These are phyloP conservation scores for Leccinum aurantiacum DNA, from an alignment of 768 basidiomycete species.

Conservation along the genomic window DNA sequence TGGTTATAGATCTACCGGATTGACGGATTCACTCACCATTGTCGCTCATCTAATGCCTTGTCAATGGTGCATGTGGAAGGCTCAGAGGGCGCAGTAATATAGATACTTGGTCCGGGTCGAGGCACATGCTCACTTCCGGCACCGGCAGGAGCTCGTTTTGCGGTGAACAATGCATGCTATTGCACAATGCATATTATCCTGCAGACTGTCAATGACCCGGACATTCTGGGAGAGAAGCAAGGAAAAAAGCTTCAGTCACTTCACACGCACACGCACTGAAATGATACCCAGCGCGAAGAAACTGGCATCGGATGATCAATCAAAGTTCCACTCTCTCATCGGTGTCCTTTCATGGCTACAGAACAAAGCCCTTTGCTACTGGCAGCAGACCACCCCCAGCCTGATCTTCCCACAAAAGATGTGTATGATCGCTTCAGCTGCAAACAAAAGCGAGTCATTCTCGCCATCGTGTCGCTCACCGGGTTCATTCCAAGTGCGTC, in stretches of 20 bases:
- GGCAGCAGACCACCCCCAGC: neutral
- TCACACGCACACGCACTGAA: neutral
- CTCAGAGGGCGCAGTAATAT: neutral
- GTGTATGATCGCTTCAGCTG: slow-evolving; percentile 61
- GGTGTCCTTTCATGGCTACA: neutral
- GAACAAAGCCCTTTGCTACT: neutral
- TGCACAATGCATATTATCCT: neutral
- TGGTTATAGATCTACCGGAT: neutral
- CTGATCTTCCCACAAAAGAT: slow-evolving; percentile 17
- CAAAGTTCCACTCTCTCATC: neutral
- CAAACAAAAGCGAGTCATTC: slow-evolving; percentile 49
- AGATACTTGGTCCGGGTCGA: neutral
- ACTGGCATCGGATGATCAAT: neutral
- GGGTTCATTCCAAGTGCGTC: slow-evolving; percentile 62
- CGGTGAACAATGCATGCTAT: neutral
- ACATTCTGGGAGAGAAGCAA: too few relatives aligned
- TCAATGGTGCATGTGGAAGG: neutral
- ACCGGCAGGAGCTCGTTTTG: neutral
- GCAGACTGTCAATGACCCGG: neutral
- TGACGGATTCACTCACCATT: neutral
- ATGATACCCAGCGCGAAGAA: neutral
- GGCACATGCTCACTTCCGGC: neutral
- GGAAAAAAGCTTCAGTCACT: neutral
- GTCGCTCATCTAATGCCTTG: neutral
- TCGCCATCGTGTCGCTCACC: slow-evolving; percentile 57